Evolutionary conservation across 805 yeast genomes (phyloP).

Genomic region (Metschnikowia koreensis): DNA sequence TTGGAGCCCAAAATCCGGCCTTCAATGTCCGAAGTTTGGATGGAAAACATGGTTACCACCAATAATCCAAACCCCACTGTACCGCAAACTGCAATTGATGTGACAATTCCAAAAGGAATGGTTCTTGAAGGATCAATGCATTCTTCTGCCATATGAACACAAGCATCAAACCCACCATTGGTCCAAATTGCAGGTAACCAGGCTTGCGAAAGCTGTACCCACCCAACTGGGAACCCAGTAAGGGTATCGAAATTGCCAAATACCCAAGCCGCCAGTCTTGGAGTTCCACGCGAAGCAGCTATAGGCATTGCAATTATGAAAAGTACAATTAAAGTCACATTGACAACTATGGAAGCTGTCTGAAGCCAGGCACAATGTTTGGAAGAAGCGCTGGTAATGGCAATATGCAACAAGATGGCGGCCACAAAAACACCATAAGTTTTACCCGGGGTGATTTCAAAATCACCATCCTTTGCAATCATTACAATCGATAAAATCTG

Average conservation of each 20-base stretch:
- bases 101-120: constrained; percentile 62
- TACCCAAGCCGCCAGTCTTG: constrained; percentile 52
- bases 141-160: constrained; percentile 71
- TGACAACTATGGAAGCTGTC: constrained; percentile 53
- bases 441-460: constrained; percentile 50
- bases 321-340: constrained; percentile 49
- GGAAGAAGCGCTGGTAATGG: constrained; percentile 55
- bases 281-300: constrained; percentile 41
- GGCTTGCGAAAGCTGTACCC: constrained; percentile 43
- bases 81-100: constrained; percentile 56
- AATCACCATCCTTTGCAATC: constrained; percentile 51
- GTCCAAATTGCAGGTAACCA: constrained; percentile 74
- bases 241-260: constrained; percentile 51
- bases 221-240: constrained; percentile 57
- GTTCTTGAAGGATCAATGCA: constrained; percentile 58
- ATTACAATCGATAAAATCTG: constrained; percentile 58
- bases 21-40: constrained; percentile 41
- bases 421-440: constrained; percentile 66
- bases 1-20: constrained; percentile 19
- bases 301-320: constrained; percentile 63
- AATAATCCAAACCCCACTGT: constrained; percentile 55
- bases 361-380: constrained; percentile 56
- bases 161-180: constrained; percentile 67
- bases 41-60: constrained; percentile 52
- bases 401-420: constrained; percentile 49